Base-by-base conservation (phyloP, 2,329 filamentous ascomycete species). In the Verticillium isaacii region DNA sequence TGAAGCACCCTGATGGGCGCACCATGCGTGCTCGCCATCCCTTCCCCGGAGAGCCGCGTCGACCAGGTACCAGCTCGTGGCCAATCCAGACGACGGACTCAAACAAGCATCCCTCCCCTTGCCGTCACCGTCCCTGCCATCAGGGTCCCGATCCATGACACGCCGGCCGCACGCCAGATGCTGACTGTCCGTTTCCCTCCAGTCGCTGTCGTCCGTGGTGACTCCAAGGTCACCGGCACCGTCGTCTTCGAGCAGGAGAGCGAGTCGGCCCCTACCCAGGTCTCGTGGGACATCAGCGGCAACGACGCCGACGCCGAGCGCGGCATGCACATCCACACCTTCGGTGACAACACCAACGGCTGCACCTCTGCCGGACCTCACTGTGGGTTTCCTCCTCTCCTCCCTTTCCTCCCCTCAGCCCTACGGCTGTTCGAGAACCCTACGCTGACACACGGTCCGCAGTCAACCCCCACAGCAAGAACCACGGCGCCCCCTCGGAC, bases 341-440 rank as follows among this genome's bases (percentile, higher is more conserved):
- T 97, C 75, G 95, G 95, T 78, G 95, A 98, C 87, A 98, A 98
- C 87, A 98, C 95, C 85, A 99, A 99, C 82, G 95, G 95, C 79
- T 99, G 95, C 91, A 98, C 94, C 69, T 96, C 91, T 69, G 95
- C 95, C 69, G 95, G 95, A 60, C 94, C 95, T 80, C 95, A 99
- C 85, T 99, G 93, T 96, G 83, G 77, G 91, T 81, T 39, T 56
- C 41, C 41, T 32, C 14, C 37, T 9, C 23, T 45, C 25, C 37
- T 25, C 17, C 29, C 37, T 25, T 14, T 19, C 34, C 50, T 17
- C 17, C 52, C 25, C 17, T 17, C 7, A n/a, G 19, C 14, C 54
- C 9, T 41, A 19, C 41, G 41, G 19, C 41, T 9, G 41, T 50
- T 29, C 29, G 41, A 23, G n/a, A 45, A 25, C 8, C 11, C 3